phyloP scores from a whole-genome alignment of 208 protist species.

The Jaenimonas drosophilae region DNA sequence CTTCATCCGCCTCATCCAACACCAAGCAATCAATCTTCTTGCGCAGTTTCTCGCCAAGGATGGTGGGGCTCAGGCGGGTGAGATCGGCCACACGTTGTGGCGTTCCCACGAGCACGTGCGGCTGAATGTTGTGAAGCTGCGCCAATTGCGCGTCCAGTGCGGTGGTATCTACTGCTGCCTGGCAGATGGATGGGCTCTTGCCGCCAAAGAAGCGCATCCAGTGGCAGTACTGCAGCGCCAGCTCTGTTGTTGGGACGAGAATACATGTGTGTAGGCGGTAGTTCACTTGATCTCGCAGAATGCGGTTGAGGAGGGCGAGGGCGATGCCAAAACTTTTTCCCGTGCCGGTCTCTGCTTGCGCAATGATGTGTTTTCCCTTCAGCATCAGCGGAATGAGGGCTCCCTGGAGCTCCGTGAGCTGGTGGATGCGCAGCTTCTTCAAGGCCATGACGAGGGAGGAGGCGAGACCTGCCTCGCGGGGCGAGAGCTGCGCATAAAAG shows the following conservation, averaged over 20 bases:
- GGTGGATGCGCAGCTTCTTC: constrained; percentile 51
- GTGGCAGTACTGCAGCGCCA: constrained; percentile 86
- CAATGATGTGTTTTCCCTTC: constrained; percentile 85
- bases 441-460: constrained; percentile 58
- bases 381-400: constrained; percentile 79
- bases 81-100: constrained; percentile 74
- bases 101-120: constrained; percentile 84
- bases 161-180: constrained; percentile 66
- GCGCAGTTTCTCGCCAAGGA: constrained; percentile 77
- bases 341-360: constrained; percentile 81
- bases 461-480: constrained; percentile 59
- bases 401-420: constrained; percentile 78
- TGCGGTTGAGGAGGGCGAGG: constrained; percentile 74
- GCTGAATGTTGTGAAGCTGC: constrained; percentile 81
- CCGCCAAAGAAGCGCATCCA: constrained; percentile 82
- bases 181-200: constrained; percentile 64
- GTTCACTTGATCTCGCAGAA: constrained; percentile 71
- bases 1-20: constrained; percentile 81
- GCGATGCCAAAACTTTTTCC: constrained; percentile 88
- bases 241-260: constrained; percentile 77
- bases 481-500: constrained; percentile 66
- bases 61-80: constrained; percentile 37
- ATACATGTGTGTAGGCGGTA: constrained; percentile 86
- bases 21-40: constrained; percentile 87
- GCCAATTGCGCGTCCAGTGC: constrained; percentile 72